Evolutionary conservation across 768 basidiomycete species (phyloP).

Genomic region (Podaxis sp.): DNA sequence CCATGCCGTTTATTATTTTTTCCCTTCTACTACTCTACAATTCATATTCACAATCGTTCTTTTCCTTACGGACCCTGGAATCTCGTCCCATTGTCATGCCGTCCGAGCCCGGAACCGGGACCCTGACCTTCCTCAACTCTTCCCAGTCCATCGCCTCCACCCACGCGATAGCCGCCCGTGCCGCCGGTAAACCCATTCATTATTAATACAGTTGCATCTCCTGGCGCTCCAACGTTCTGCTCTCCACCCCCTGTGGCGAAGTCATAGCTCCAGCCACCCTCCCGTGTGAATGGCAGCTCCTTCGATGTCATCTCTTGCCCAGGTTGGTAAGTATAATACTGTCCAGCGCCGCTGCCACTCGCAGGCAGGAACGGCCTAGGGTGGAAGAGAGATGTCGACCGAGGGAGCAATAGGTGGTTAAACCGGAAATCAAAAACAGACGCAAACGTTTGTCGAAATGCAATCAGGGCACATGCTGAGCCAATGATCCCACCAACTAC

Average conservation of each 20-base stretch:
- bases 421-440: slow-evolving; percentile 56
- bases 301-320: slow-evolving; percentile 25
- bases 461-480: slow-evolving; percentile 45
- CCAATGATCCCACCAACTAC: slow-evolving; percentile 54
- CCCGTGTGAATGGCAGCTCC: slow-evolving; percentile 42
- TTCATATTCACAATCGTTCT: not conserved
- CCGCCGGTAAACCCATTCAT: slow-evolving; percentile 1
- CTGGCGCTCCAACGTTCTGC: slow-evolving; percentile 39
- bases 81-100: not conserved
- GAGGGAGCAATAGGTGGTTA: slow-evolving; percentile 59
- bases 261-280: slow-evolving; percentile 44
- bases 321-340: slow-evolving; percentile 37
- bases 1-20: not conserved
- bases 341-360: slow-evolving; percentile 20
- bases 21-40: not conserved
- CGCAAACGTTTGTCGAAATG: slow-evolving; percentile 58
- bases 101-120: not conserved
- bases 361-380: slow-evolving; percentile 29
- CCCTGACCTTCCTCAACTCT: not conserved
- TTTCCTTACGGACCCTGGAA: not conserved
- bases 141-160: not conserved
- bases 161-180: not conserved
- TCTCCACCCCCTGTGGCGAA: slow-evolving; percentile 29
- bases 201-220: slow-evolving; percentile 37
- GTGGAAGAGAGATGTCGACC: slow-evolving; percentile 44